Evolutionary conservation across 75 land plant species (phyloP).

Genomic region (Picea sitchensis): DNA sequence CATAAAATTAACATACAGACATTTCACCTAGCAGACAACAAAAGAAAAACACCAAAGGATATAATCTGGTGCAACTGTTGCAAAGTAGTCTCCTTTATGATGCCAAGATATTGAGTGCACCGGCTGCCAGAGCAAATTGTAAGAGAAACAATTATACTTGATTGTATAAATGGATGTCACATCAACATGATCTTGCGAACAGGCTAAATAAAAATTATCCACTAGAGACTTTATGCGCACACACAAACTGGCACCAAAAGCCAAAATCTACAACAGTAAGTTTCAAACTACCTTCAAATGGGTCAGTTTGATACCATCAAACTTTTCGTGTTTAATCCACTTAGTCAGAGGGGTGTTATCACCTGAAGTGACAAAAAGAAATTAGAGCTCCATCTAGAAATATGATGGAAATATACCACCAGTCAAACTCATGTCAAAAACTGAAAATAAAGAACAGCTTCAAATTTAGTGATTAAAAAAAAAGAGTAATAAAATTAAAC

Average conservation of each 20-base stretch:
- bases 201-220: neutral
- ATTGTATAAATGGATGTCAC: neutral
- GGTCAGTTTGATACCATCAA: slow-evolving; percentile 55
- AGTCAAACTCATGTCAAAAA: neutral
- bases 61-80: slow-evolving; percentile 91
- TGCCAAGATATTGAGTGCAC: slow-evolving; percentile 89
- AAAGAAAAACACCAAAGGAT: slow-evolving; percentile 52
- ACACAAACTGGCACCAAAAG: neutral
- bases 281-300: slow-evolving; percentile 60
- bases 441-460: neutral
- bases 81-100: slow-evolving; percentile 92
- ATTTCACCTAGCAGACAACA: neutral
- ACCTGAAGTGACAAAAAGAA: slow-evolving; percentile 17
- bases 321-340: slow-evolving; percentile 74
- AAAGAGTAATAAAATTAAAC: slow-evolving; percentile 10
- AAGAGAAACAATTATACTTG: neutral
- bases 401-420: neutral
- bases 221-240: neutral
- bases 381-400: neutral
- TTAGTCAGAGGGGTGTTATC: slow-evolving; percentile 30
- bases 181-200: neutral
- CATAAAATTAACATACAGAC: neutral
- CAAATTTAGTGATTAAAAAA: neutral
- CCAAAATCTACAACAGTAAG: neutral
- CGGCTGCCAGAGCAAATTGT: slow-evolving; percentile 38